Base-by-base conservation (phyloP, 371 early-diverging fungal species). In the Mucor sp. region DNA sequence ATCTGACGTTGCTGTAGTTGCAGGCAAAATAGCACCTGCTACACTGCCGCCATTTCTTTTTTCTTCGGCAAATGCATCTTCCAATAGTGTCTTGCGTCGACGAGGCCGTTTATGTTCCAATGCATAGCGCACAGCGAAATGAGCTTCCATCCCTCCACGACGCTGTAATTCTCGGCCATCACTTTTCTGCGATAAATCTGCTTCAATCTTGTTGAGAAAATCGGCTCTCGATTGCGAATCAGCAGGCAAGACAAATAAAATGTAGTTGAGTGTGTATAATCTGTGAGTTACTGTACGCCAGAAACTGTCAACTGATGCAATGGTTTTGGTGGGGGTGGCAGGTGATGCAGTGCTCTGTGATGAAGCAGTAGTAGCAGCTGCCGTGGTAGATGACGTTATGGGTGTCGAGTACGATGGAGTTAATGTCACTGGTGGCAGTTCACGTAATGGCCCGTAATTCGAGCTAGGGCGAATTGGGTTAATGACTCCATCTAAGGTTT, bases 251-350 rank as follows among this genome's bases (percentile, higher is more conserved):
- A 81, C 80, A 70, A 78, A 81, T 7, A 81, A 28, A 25, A 84
- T 68, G 21, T 79, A 79, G 44, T 81, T 84, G 25, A 79, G 60
- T 8, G 84, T 81, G 41, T 84, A 84, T 5, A 84, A 63, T 55
- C 84, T 68, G 56, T 82, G 75, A 8, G 77, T 72, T 23, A 82
- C 68, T 39, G 66, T 53, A 60, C 76, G 69, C 82, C 82, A 82
- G 25, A 79, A 66, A 6, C 50, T 53, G 43, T 76, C 74, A 28
- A 70, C 62, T 25, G 50, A 50, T 19, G 65, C 21, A 27, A n/a
- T 55, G 3, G 37, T 19, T 15, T 30, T 27, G n/a, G 30, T 59
- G 15, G 25, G 17, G 19, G 27, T 48, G 19, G 27, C 30, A 30
- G 55, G 58, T 65, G 65, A 41, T 30, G 44, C 4, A 19, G 19